Evolutionary conservation across 495 filamentous ascomycete genomes (phyloP).

Genomic region (Podospora sp.): DNA sequence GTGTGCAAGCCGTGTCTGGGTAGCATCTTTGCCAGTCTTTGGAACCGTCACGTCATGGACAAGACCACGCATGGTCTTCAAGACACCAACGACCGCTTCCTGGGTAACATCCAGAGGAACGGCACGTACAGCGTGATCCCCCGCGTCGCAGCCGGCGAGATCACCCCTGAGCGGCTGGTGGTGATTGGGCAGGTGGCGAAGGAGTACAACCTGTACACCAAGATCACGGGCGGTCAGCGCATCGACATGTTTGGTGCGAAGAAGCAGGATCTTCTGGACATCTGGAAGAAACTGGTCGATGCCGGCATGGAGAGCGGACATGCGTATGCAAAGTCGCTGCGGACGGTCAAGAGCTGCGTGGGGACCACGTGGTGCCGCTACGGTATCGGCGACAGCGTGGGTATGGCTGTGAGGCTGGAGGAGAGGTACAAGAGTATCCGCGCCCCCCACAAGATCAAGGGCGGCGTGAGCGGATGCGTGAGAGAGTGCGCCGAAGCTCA

Average conservation of each 20-base stretch:
- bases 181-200: conserved; percentile 86
- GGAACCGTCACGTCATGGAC: conserved; percentile 86
- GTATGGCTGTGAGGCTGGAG: conserved; percentile 90
- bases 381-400: conserved; percentile 94
- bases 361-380: conserved; percentile 95
- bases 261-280: conserved; percentile 88
- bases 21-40: conserved; percentile 82
- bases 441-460: conserved; percentile 91
- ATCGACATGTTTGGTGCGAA: conserved; percentile 96
- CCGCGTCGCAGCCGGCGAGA: conserved; percentile 83
- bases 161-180: conserved; percentile 88
- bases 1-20: conserved; percentile 86
- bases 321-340: conserved; percentile 89
- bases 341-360: conserved; percentile 94
- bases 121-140: conserved; percentile 93
- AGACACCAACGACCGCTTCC: conserved; percentile 90
- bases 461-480: conserved; percentile 88
- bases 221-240: conserved; percentile 93
- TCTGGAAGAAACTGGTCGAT: conserved; percentile 83
- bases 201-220: conserved; percentile 87
- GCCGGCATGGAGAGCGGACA: conserved; percentile 96
- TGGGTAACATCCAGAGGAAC: conserved; percentile 95
- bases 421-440: conserved; percentile 95
- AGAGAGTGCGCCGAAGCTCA: conserved; percentile 95
- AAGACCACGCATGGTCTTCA: conserved; percentile 75